Conservation (phyloP, 164 flowering plant genomes). For the Cinnamomum chago region DNA sequence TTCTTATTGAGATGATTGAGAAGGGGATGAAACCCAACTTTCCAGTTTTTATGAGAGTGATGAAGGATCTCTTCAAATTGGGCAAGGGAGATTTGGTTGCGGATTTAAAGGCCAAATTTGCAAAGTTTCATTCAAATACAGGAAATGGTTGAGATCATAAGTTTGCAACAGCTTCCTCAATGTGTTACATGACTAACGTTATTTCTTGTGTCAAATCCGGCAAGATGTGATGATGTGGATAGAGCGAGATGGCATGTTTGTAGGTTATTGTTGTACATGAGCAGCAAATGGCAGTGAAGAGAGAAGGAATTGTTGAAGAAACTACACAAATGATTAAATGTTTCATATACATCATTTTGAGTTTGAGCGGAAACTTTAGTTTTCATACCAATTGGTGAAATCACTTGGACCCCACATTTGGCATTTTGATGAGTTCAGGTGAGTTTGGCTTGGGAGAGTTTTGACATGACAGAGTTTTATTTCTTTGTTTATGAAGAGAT, state of each 20-base stretch:
- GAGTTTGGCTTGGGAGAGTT: neutral
- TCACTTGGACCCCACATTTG: neutral
- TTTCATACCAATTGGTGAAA: neutral
- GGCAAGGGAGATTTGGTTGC: slow-evolving; percentile 28
- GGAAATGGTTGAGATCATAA: slow-evolving; percentile 2
- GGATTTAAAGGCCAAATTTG: slow-evolving; percentile 36
- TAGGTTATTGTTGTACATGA: too few species aligned
- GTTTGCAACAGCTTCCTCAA: neutral
- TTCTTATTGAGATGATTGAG: slow-evolving; percentile 58
- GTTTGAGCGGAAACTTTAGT: too few species aligned
- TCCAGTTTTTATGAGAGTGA: slow-evolving; percentile 32
- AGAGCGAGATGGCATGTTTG: neutral
- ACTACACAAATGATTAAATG: too few species aligned
- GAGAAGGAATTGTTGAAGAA: too few species aligned
- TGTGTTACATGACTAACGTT: neutral
- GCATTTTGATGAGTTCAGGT: neutral
- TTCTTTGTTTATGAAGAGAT: neutral
- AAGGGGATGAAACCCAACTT: slow-evolving; percentile 56
- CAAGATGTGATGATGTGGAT: neutral
- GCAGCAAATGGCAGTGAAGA: too few species aligned
- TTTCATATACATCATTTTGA: too few species aligned
- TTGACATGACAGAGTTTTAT: too few species aligned
- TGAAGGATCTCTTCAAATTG: slow-evolving; percentile 28
- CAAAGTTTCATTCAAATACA: slow-evolving; percentile 16
- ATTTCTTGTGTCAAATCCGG: too few species aligned